These are phyloP conservation scores for Helichrysum umbraculigerum DNA, from an alignment of 129 eudicot species.

Conservation along the genomic window DNA sequence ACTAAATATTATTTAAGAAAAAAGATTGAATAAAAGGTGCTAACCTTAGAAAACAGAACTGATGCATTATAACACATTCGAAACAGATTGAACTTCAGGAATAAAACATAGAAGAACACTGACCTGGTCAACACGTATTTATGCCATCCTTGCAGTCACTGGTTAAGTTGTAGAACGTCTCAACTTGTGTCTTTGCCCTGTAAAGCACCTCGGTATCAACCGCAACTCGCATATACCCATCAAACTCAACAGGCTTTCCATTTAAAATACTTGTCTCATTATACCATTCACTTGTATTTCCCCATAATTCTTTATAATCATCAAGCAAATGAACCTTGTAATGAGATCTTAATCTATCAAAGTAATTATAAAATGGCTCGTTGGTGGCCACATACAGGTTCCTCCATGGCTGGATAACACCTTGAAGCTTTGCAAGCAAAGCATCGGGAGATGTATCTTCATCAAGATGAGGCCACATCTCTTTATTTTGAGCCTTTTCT, in stretches of 20 bases:
- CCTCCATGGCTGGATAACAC: constrained; percentile 75
- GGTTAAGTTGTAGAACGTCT: constrained; percentile 89
- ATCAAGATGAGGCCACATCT: constrained; percentile 85
- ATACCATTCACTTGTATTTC: constrained; percentile 93
- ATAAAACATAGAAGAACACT: neutral
- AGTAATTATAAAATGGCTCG: constrained; percentile 87
- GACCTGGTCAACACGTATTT: constrained; percentile 70
- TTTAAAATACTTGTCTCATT: constrained; percentile 76
- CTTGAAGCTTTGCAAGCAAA: constrained; percentile 64
- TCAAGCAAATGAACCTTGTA: constrained; percentile 92
- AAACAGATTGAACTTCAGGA: constrained; percentile 1
- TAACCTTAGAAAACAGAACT: no score
- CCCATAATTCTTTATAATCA: constrained; percentile 85
- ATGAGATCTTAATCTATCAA: constrained; percentile 89
- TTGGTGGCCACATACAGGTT: constrained; percentile 90
- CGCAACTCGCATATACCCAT: constrained; percentile 91
- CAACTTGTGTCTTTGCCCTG: constrained; percentile 86
- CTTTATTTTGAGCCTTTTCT: constrained; percentile 78
- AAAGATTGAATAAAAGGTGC: neutral
- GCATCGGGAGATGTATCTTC: constrained; percentile 92
- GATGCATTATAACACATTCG: neutral
- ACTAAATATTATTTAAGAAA: no score
- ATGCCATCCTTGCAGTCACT: constrained; percentile 94
- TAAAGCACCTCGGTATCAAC: constrained; percentile 93
- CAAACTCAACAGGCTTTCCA: constrained; percentile 76